Percentiles rank a stretch among this genome's conserved stretches.
These are phyloP conservation scores for Oryza rufipogon DNA, from an alignment of 176 grass and related monocot genomes.

Conservation along the genomic window DNA sequence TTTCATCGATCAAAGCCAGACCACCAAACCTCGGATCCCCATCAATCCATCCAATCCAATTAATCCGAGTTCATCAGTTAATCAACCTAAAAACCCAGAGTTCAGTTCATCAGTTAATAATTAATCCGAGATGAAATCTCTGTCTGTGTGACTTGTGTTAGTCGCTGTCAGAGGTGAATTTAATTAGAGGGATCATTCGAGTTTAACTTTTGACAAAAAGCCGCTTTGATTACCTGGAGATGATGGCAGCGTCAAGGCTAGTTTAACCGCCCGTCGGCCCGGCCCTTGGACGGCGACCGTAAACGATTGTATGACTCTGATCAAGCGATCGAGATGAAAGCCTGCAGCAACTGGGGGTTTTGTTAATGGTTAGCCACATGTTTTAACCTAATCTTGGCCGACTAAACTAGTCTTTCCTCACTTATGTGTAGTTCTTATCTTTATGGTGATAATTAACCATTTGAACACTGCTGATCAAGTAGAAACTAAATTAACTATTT, in stretches of 20 bases:
- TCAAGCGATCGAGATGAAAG: background rate
- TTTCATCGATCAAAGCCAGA: slow-evolving; percentile 30
- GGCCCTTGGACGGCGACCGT: slow-evolving; percentile 32
- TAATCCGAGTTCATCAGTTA: background rate
- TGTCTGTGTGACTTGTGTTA: slow-evolving; percentile 11
- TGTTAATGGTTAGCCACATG: slow-evolving; percentile 19
- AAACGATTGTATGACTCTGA: background rate
- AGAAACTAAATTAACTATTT: background rate
- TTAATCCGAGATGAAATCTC: background rate
- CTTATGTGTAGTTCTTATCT: slow-evolving; percentile 28
- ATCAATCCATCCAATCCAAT: background rate
- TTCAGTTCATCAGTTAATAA: background rate
- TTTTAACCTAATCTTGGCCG: slow-evolving; percentile 24
- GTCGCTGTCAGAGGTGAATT: slow-evolving; percentile 33
- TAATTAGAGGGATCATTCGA: background rate
- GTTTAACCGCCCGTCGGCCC: slow-evolving; percentile 41
- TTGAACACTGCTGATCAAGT: background rate
- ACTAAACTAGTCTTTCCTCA: background rate
- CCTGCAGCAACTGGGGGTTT: background rate
- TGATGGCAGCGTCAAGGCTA: slow-evolving; percentile 14
- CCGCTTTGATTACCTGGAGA: background rate
- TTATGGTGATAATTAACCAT: background rate
- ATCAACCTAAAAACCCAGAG: background rate
- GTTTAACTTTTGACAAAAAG: background rate
- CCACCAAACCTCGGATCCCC: slow-evolving; percentile 39